Evolutionary conservation across 202 grass and related monocot genomes (phyloP).

Genomic region (Zoysia matrella): DNA sequence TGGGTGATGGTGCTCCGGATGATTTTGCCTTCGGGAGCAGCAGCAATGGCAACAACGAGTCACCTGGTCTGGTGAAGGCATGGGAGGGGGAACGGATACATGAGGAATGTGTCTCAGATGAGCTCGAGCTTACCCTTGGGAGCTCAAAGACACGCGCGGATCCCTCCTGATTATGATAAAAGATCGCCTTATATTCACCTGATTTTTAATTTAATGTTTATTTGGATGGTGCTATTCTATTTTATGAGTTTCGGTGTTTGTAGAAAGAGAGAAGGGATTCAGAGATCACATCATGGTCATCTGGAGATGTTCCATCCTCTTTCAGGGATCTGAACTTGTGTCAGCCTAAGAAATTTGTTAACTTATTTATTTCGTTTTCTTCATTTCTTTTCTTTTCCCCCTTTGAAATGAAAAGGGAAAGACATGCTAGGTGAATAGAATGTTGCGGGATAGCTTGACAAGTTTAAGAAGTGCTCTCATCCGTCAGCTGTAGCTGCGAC

Average conservation of each 20-base stretch:
- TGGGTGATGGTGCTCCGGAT: conserved; percentile 58
- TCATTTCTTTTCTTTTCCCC: background rate
- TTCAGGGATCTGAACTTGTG: conserved; percentile 52
- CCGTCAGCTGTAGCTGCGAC: conserved; percentile 17
- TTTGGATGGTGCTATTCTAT: conserved; percentile 33
- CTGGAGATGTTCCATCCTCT: conserved; percentile 62
- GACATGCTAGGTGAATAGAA: conserved; percentile 16
- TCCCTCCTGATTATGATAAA: conserved; percentile 43
- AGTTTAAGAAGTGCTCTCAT: conserved; percentile 20
- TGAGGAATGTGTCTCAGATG: conserved; percentile 66
- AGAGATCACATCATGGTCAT: conserved; percentile 39
- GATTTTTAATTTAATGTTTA: conserved; percentile 41
- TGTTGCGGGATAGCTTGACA: conserved; percentile 29
- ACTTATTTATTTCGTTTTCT: conserved; percentile 45
- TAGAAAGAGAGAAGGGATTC: conserved; percentile 64
- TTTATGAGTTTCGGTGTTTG: conserved; percentile 54
- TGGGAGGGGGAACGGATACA: conserved; percentile 66
- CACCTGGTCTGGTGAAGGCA: conserved; percentile 64
- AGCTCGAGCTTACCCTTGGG: conserved; percentile 94
- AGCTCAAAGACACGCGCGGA: conserved; percentile 69
- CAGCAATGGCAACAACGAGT: conserved; percentile 55
- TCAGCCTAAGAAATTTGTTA: background rate
- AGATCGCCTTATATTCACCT: conserved; percentile 22
- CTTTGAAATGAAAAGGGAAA: conserved; percentile 28
- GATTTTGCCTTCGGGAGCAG: conserved; percentile 91